Evolutionary conservation across 2,329 filamentous ascomycete genomes (phyloP), one percentile per base, ranked within the genome.

Genomic region (Leptographium procerum): DNA sequence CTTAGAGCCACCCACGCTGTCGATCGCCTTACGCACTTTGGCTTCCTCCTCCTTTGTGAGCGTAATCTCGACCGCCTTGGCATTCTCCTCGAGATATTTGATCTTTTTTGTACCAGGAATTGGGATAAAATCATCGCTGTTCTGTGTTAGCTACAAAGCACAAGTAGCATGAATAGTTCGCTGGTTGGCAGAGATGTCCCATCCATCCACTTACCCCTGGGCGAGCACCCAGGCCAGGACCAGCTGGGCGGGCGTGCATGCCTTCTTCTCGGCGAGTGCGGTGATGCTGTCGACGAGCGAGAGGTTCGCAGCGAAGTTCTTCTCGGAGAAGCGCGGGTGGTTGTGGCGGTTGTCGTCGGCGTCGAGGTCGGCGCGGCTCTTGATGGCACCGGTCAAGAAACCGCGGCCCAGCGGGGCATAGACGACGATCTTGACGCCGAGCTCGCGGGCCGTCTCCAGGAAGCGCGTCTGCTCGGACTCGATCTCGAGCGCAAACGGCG

Each of bases 161-260:
- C n/a, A n/a, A n/a, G n/a, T n/a, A n/a, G n/a, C n/a, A n/a, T n/a
- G n/a, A n/a, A n/a, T n/a, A n/a, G n/a, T n/a, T n/a, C n/a, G n/a
- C n/a, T n/a, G n/a, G n/a, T n/a, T n/a, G n/a, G n/a, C n/a, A n/a
- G n/a, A n/a, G n/a, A n/a, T n/a, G n/a, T n/a, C n/a, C n/a, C n/a
- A n/a, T n/a, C n/a, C n/a, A n/a, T n/a, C n/a, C 45, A 28, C 45
- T 14, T 26, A 48, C 45, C 45, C 24, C 64, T 86, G 82, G 5
- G 76, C 76, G 61, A 84, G 63, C 58, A 87, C 63, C 83, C 84
- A 88, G 0, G 84, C 83, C 31, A 87, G 71, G 1, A 80, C 77
- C 31, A 88, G 65, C 65, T 88, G 79, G 1, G 74, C 74, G 0
- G 80, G 63, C 0, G 83, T 84, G 50, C 72, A 74, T 9, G 66